Evolutionary conservation across 768 basidiomycete genomes (phyloP).

Genomic region (Russula sp.): DNA sequence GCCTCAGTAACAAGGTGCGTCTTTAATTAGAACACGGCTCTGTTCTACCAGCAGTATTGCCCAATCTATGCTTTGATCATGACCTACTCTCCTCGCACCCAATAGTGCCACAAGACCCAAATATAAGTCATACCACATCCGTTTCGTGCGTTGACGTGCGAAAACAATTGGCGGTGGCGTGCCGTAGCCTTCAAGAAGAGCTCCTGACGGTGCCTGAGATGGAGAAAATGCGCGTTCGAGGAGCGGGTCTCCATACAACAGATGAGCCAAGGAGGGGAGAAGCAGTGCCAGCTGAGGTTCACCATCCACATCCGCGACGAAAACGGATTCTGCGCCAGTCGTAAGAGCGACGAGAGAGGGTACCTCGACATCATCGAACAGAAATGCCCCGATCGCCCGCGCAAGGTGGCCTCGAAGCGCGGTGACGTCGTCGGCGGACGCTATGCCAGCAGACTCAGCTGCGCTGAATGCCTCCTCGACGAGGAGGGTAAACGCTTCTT

Average conservation of each 20-base stretch:
- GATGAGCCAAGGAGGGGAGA: conserved; percentile 42
- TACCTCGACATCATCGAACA: conserved; percentile 75
- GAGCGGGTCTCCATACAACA: conserved; percentile 75
- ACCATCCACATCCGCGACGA: conserved; percentile 39
- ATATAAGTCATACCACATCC: conserved; percentile 73
- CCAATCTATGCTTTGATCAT: conserved; percentile 39
- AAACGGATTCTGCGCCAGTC: conserved; percentile 55
- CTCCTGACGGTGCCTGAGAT: conserved; percentile 33
- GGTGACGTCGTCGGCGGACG: conserved; percentile 39
- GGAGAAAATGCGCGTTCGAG: conserved; percentile 61
- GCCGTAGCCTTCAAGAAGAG: conserved; percentile 59
- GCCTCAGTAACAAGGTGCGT: conserved; percentile 50
- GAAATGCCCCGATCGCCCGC: conserved; percentile 69
- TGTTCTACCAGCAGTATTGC: conserved; percentile 38
- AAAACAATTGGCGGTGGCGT: conserved; percentile 53
- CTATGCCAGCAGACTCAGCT: conserved; percentile 38
- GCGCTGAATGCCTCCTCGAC: conserved; percentile 56
- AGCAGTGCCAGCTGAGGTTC: conserved; percentile 44
- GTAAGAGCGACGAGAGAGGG: conserved; percentile 67
- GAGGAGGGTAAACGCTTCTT: conserved; percentile 62
- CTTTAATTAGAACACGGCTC: conserved; percentile 43
- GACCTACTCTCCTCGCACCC: conserved; percentile 37
- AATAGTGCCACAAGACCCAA: conserved; percentile 54
- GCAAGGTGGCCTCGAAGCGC: conserved; percentile 52
- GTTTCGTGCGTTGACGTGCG: conserved; percentile 67